These are phyloP conservation scores for Rosa lucieae DNA, from an alignment of 306 rosid species.

Conservation along the genomic window DNA sequence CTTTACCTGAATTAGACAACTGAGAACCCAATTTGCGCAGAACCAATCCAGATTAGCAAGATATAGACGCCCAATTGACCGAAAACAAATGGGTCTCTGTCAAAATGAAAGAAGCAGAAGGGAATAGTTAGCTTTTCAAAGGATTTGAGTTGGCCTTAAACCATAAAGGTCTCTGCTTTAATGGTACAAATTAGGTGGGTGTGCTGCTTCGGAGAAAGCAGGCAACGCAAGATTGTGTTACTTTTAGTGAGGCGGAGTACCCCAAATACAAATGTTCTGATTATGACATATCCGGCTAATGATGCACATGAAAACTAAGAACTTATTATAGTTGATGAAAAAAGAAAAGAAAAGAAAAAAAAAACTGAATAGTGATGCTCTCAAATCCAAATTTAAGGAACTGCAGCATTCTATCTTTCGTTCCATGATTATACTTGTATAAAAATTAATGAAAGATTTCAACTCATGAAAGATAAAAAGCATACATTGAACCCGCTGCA, in stretches of 20 bases:
- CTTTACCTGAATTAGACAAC: conserved; percentile 51
- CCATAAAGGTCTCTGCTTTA: not conserved
- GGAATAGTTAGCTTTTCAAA: not conserved
- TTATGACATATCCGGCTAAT: not conserved
- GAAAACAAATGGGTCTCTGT: conserved; percentile 21
- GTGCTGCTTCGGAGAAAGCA: not conserved
- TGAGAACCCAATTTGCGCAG: conserved; percentile 29
- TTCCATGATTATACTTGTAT: too few species aligned
- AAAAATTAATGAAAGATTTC: too few species aligned
- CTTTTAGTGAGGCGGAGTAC: conserved; percentile 5
- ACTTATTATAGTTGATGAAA: too few species aligned
- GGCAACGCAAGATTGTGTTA: not conserved
- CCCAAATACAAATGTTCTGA: not conserved
- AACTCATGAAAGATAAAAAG: too few species aligned
- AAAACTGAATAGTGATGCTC: too few species aligned
- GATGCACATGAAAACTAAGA: too few species aligned
- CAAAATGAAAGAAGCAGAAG: not conserved
- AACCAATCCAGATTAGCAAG: conserved; percentile 53
- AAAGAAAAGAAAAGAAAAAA: too few species aligned
- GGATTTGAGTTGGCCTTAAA: not conserved
- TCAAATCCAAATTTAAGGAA: too few species aligned
- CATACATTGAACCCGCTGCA: too few species aligned
- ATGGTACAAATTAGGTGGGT: not conserved
- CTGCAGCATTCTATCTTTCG: too few species aligned
- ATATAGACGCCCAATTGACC: conserved; percentile 22